Evolutionary conservation across 441 rosid genomes (phyloP).

Genomic region (Populus trichocarpa): DNA sequence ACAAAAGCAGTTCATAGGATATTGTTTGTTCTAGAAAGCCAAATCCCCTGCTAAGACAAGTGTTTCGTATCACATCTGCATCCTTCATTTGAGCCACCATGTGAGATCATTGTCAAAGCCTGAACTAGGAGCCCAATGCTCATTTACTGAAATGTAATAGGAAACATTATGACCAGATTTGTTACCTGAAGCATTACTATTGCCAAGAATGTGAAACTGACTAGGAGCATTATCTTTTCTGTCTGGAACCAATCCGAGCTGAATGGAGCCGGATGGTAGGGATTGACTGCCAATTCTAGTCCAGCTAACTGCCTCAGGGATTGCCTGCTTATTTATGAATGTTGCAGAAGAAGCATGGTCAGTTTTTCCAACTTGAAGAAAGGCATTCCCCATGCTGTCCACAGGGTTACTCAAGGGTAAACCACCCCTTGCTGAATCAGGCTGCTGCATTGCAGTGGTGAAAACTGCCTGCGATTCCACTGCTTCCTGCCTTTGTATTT

Average conservation of each 20-base stretch:
- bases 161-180: conserved; percentile 11
- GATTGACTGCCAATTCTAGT: conserved; percentile 42
- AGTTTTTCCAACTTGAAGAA: conserved; percentile 35
- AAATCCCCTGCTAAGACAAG: conserved; percentile 25
- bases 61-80: conserved; percentile 21
- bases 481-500: conserved; percentile 46
- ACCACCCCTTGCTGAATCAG: conserved; percentile 35
- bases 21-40: conserved; percentile 1
- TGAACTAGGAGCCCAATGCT: conserved; percentile 20
- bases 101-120: conserved; percentile 13
- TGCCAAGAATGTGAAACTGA: conserved; percentile 38
- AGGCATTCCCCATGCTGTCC: conserved; percentile 39
- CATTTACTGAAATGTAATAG: conserved; percentile 13
- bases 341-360: conserved; percentile 40
- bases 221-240: conserved; percentile 34
- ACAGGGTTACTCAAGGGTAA: conserved; percentile 27
- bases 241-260: conserved; percentile 33
- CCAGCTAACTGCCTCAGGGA: conserved; percentile 45
- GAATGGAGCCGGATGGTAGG: conserved; percentile 28
- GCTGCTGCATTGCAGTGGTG: conserved; percentile 32
- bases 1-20: not conserved
- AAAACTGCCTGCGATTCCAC: conserved; percentile 36
- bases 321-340: conserved; percentile 40
- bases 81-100: conserved; percentile 1
- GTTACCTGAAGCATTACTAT: conserved; percentile 25